Conservation (phyloP, 1,284 basidiomycete species). For the Lentinula novae-zelandiae region DNA sequence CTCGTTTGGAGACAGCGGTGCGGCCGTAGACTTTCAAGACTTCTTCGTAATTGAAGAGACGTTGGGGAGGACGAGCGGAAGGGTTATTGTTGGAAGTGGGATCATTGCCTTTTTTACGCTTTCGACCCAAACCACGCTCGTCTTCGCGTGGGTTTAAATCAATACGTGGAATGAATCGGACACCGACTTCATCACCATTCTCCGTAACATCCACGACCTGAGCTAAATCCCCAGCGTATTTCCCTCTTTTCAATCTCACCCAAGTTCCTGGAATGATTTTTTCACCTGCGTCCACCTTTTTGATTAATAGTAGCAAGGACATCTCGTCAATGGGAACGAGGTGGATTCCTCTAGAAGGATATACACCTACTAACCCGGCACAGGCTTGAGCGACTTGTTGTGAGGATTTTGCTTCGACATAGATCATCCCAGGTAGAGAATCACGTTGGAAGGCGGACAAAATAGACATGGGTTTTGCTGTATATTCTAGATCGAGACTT, state of each 20-base stretch:
- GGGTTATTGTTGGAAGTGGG: constrained; percentile 36
- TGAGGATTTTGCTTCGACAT: constrained; percentile 89
- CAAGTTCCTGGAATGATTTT: constrained; percentile 87
- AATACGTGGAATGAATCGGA: constrained; percentile 96
- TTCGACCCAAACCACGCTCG: constrained; percentile 52
- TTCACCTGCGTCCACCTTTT: constrained; percentile 75
- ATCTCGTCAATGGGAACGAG: constrained; percentile 98
- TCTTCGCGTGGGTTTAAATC: constrained; percentile 91
- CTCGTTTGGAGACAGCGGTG: constrained; percentile 69
- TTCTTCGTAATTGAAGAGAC: constrained; percentile 94
- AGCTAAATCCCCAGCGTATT: constrained; percentile 92
- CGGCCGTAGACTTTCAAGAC: constrained; percentile 85
- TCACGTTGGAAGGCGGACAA: constrained; percentile 95
- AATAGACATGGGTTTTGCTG: constrained; percentile 77
- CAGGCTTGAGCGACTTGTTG: constrained; percentile 86
- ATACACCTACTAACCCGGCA: constrained; percentile 90
- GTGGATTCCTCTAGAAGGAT: constrained; percentile 74
- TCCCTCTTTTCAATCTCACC: constrained; percentile 94
- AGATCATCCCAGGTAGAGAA: constrained; percentile 92
- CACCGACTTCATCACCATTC: constrained; percentile 90
- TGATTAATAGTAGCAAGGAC: constrained; percentile 94
- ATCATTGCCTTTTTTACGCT: constrained; percentile 62
- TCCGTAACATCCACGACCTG: constrained; percentile 93
- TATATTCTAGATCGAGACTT: constrained; percentile 76
- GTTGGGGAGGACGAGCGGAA: constrained; percentile 77